phyloP scores from a whole-genome alignment of 768 basidiomycete genomes.

The Auriculariales sp. region DNA sequence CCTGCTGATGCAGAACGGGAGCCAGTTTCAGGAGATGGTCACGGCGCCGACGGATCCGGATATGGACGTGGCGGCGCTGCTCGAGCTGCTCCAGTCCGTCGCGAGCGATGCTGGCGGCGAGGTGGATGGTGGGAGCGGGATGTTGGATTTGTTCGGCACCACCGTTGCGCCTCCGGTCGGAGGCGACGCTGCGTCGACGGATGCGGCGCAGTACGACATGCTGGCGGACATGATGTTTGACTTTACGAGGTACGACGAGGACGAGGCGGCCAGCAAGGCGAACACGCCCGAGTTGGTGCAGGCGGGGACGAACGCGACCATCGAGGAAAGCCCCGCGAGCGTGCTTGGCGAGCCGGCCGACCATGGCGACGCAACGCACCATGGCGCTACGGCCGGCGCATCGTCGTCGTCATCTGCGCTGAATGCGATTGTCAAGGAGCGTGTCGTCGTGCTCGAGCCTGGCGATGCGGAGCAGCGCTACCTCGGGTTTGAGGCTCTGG shows the following conservation, averaged over 20 bases:
- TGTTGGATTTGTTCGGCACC: constrained; percentile 14
- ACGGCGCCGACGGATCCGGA: constrained; percentile 25
- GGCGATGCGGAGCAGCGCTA: constrained; percentile 22
- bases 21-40: constrained; percentile 29
- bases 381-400: constrained; percentile 24
- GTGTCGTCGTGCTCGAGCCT: constrained; percentile 13
- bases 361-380: background rate
- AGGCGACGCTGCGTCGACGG: constrained; percentile 20
- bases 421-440: constrained; percentile 15
- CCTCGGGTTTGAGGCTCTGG: background rate
- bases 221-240: constrained; percentile 54
- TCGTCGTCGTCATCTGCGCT: constrained; percentile 20
- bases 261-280: constrained; percentile 46
- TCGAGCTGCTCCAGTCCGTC: constrained; percentile 51
- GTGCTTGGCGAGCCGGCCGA: constrained; percentile 45
- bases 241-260: constrained; percentile 53
- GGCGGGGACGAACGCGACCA: constrained; percentile 36
- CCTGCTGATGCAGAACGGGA: constrained; percentile 39
- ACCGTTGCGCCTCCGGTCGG: constrained; percentile 13
- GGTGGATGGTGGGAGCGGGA: constrained; percentile 23
- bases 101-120: constrained; percentile 25
- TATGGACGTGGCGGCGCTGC: constrained; percentile 39
- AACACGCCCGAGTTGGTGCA: constrained; percentile 59
- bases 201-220: constrained; percentile 21
- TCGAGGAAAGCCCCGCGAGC: constrained; percentile 67